Conservation (phyloP, 306 rosid genomes). For the Dalbergia cochinchinensis region DNA sequence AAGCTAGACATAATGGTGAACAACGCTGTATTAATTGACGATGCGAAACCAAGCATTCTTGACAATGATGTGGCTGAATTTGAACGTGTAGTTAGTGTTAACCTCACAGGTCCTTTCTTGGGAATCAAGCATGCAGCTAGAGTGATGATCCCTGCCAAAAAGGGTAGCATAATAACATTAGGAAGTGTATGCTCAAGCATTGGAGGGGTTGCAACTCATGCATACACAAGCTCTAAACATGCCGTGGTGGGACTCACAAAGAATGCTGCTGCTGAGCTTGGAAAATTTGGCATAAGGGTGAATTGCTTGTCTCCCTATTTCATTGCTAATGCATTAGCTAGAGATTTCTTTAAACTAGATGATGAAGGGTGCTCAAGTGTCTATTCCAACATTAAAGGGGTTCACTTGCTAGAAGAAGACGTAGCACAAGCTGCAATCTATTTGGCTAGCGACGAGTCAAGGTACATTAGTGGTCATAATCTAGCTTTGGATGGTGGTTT, state of each 20-base stretch:
- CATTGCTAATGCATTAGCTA: neutral
- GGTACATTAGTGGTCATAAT: constrained; percentile 48
- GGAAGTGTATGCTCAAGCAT: constrained; percentile 44
- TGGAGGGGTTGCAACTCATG: constrained; percentile 49
- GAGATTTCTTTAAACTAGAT: constrained; percentile 43
- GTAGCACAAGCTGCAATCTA: constrained; percentile 43
- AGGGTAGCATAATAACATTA: constrained; percentile 45
- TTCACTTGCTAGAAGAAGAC: constrained; percentile 40
- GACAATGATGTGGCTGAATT: constrained; percentile 39
- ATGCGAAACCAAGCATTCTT: constrained; percentile 44
- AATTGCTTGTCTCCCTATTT: constrained; percentile 44
- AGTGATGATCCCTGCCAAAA: constrained; percentile 40
- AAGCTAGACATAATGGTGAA: constrained; percentile 66
- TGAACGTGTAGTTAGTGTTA: constrained; percentile 30
- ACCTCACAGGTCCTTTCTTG: constrained; percentile 50
- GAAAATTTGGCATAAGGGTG: constrained; percentile 39
- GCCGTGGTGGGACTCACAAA: constrained; percentile 42
- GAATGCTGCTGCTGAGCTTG: constrained; percentile 50
- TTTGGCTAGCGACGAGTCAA: constrained; percentile 53
- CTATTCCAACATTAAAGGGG: constrained; percentile 49
- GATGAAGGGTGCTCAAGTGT: constrained; percentile 19
- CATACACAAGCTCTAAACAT: constrained; percentile 53
- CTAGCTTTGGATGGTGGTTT: constrained; percentile 50
- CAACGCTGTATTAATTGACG: constrained; percentile 45
- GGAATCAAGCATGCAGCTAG: constrained; percentile 51